Conservation (phyloP, 495 filamentous ascomycete genomes). For the Penicillium bovifimosum region DNA sequence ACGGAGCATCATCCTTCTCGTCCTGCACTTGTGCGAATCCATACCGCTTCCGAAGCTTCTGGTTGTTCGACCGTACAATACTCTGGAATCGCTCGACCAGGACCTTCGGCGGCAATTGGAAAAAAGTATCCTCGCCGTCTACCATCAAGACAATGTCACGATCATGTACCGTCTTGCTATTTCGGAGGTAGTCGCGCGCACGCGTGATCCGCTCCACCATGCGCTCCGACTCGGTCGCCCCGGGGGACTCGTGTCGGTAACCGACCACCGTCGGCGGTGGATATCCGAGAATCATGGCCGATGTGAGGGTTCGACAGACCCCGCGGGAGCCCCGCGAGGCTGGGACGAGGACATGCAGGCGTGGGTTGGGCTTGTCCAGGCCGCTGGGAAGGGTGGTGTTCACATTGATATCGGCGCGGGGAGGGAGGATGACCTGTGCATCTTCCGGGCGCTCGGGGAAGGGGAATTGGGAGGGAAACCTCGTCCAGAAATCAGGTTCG, state of each 20-base stretch:
- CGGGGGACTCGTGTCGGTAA: constrained; percentile 30
- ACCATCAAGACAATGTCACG: constrained; percentile 58
- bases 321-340: constrained; percentile 43
- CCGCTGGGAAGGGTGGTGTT: constrained; percentile 31
- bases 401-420: constrained; percentile 10
- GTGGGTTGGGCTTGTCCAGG: constrained; percentile 42
- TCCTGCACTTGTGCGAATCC: constrained; percentile 35
- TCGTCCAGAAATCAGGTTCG: constrained; percentile 33
- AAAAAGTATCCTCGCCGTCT: constrained; percentile 53
- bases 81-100: constrained; percentile 51
- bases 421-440: constrained; percentile 26
- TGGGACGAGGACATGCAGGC: constrained; percentile 59
- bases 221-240: constrained; percentile 28
- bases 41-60: constrained; percentile 43
- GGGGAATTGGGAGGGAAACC: constrained; percentile 34
- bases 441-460: constrained; percentile 34
- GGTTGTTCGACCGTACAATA: constrained; percentile 45
- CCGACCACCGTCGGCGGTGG: constrained; percentile 54
- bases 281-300: constrained; percentile 56
- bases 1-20: constrained; percentile 13
- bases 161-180: constrained; percentile 43
- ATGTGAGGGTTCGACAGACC: constrained; percentile 56
- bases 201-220: constrained; percentile 45
- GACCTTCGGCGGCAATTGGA: constrained; percentile 57
- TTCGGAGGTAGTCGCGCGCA: constrained; percentile 48